phyloP scores from a whole-genome alignment of 306 rosid species.

The Fragaria ananassa region DNA sequence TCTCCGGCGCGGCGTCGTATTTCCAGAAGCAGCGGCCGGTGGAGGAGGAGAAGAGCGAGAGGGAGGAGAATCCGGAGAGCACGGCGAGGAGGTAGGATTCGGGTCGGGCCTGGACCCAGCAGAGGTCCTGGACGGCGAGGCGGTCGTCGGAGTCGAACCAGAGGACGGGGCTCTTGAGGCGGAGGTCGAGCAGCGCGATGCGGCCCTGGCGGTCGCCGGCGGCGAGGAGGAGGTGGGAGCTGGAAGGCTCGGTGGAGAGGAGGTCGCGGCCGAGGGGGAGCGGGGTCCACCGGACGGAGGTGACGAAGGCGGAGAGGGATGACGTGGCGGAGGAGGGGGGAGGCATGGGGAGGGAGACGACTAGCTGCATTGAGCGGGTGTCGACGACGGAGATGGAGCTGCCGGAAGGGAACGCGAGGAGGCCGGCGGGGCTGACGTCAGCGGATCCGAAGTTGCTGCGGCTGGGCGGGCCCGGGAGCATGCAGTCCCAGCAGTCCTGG shows the following conservation, averaged over 20 bases:
- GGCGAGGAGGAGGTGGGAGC: conserved; percentile 85
- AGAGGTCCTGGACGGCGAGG: conserved; percentile 72
- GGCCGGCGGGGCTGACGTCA: conserved; percentile 74
- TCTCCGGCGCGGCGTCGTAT: conserved; percentile 75
- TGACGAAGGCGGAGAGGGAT: conserved; percentile 70
- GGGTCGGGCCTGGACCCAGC: conserved; percentile 81
- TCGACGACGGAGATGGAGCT: conserved; percentile 83
- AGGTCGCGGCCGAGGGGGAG: conserved; percentile 74
- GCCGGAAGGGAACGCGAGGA: conserved; percentile 83
- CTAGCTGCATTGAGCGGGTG: conserved; percentile 73
- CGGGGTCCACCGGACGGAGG: conserved; percentile 87
- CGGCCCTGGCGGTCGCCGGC: conserved; percentile 91
- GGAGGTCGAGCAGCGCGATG: conserved; percentile 75
- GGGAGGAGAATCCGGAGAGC: conserved; percentile 62
- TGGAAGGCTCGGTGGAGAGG: conserved; percentile 75
- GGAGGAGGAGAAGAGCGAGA: conserved; percentile 56
- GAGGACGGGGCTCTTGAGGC: conserved; percentile 49
- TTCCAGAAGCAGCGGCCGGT: conserved; percentile 81
- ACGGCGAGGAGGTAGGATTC: conserved; percentile 66
- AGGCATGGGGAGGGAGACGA: conserved; percentile 70
- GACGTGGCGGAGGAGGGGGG: conserved; percentile 42
- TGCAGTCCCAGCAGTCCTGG: conserved; percentile 67
- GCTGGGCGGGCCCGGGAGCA: conserved; percentile 90
- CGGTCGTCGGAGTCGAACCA: conserved; percentile 68
- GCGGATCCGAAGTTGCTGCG: conserved; percentile 93